These are phyloP conservation scores for Colletotrichum sp. DNA, from an alignment of 2,329 filamentous ascomycete species.

Conservation along the genomic window DNA sequence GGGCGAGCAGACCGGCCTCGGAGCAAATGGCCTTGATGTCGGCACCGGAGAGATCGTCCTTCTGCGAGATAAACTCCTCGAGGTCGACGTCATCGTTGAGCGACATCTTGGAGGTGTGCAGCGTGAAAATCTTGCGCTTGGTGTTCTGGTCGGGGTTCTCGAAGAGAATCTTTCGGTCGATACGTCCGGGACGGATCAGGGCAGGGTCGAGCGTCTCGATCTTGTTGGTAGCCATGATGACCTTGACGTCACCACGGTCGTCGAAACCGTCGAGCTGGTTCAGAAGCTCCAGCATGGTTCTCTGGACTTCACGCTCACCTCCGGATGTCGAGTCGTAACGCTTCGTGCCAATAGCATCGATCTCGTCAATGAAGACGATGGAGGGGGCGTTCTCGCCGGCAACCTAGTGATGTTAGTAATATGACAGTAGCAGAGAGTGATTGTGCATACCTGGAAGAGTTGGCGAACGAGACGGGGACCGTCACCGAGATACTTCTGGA, in stretches of 20 bases:
- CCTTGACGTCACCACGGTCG: slow-evolving; percentile 97
- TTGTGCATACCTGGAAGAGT: slow-evolving; percentile 75
- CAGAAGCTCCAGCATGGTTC: slow-evolving; percentile 97
- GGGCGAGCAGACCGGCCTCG: slow-evolving; percentile 91
- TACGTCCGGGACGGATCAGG: slow-evolving; percentile 94
- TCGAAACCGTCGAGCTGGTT: slow-evolving; percentile 99
- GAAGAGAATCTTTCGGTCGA: slow-evolving; percentile 93
- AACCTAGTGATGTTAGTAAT: slow-evolving; percentile 56
- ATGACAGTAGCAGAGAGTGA: background rate
- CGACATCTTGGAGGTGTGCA: slow-evolving; percentile 99
- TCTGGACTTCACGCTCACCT: slow-evolving; percentile 95
- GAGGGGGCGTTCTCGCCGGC: slow-evolving; percentile 95
- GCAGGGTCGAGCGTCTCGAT: slow-evolving; percentile 97
- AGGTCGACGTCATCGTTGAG: slow-evolving; percentile 96
- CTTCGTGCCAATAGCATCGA: slow-evolving; percentile 98
- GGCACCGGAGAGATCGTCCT: slow-evolving; percentile 95
- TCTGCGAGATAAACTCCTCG: slow-evolving; percentile 97
- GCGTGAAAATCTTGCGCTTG: slow-evolving; percentile 95
- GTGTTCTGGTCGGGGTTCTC: slow-evolving; percentile 81
- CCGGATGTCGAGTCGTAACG: slow-evolving; percentile 97
- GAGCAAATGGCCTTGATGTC: slow-evolving; percentile 99
- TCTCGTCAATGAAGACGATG: slow-evolving; percentile 99
- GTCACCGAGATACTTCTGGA: slow-evolving; percentile 98
- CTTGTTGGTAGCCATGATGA: slow-evolving; percentile 99
- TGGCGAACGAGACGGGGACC: slow-evolving; percentile 94